Evolutionary conservation across 1,284 basidiomycete genomes (phyloP).

Genomic region (Boletus semigastroideus): DNA sequence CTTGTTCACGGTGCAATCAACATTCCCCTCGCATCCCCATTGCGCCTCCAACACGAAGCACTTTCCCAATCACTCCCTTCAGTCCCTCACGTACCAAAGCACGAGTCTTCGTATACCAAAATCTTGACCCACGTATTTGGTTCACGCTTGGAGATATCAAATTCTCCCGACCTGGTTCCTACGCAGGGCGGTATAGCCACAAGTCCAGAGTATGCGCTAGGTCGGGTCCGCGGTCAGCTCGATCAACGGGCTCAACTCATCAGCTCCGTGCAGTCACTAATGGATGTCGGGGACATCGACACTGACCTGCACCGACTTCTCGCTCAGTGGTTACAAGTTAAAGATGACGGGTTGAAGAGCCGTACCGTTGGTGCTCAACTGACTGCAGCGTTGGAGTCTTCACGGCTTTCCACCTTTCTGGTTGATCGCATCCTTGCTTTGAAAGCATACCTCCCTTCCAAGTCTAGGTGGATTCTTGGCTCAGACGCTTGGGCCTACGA

Average conservation of each 20-base stretch:
- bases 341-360: slow-evolving; percentile 60
- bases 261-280: slow-evolving; percentile 57
- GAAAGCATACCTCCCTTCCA: slow-evolving; percentile 60
- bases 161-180: slow-evolving; percentile 74
- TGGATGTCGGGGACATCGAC: slow-evolving; percentile 49
- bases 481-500: slow-evolving; percentile 98
- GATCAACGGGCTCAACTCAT: slow-evolving; percentile 69
- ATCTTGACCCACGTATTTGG: slow-evolving; percentile 84
- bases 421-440: slow-evolving; percentile 60
- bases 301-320: slow-evolving; percentile 70
- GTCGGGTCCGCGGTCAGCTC: slow-evolving; percentile 82
- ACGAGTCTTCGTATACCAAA: slow-evolving; percentile 91
- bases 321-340: slow-evolving; percentile 75
- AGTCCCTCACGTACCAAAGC: slow-evolving; percentile 72
- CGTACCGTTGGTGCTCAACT: slow-evolving; percentile 62
- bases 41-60: slow-evolving; percentile 45
- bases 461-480: slow-evolving; percentile 93
- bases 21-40: slow-evolving; percentile 38
- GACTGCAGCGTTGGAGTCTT: slow-evolving; percentile 51
- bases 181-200: slow-evolving; percentile 75
- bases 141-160: slow-evolving; percentile 83
- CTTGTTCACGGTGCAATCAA: slow-evolving; percentile 45
- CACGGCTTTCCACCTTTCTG: slow-evolving; percentile 41
- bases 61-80: slow-evolving; percentile 20
- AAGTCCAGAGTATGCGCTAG: slow-evolving; percentile 91